Evolutionary conservation across 768 basidiomycete genomes (phyloP).

Genomic region (Clathrus columnatus): DNA sequence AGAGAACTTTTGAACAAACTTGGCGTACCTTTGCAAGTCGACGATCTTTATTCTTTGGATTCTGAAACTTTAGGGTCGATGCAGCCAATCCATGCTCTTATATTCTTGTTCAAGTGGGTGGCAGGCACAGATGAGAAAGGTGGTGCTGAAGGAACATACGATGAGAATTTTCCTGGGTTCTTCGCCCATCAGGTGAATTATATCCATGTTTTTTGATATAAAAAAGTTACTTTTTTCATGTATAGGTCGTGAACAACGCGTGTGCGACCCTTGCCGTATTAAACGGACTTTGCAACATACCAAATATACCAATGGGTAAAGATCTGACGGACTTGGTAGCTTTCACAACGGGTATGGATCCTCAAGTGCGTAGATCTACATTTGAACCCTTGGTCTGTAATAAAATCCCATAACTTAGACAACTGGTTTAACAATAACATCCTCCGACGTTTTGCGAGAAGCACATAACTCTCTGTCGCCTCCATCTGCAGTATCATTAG

Average conservation of each 20-base stretch:
- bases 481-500: constrained; percentile 78
- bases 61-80: constrained; percentile 59
- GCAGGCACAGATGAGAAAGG: constrained; percentile 31
- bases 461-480: constrained; percentile 93
- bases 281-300: constrained; percentile 82
- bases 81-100: constrained; percentile 80
- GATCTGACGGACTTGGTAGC: constrained; percentile 65
- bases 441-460: constrained; percentile 69
- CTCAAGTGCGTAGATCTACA: constrained; percentile 34
- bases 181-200: constrained; percentile 64
- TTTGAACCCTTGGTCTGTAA: not conserved
- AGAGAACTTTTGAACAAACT: constrained; percentile 76
- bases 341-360: constrained; percentile 82
- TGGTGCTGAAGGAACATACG: constrained; percentile 18
- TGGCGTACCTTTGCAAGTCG: constrained; percentile 77
- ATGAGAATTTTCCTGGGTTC: constrained; percentile 69
- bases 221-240: not conserved
- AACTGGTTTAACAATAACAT: constrained; percentile 65
- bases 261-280: constrained; percentile 94
- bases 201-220: not conserved
- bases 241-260: constrained; percentile 84
- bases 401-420: not conserved
- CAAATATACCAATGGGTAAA: constrained; percentile 48
- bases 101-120: constrained; percentile 98
- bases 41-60: constrained; percentile 84